Evolutionary conservation across 805 yeast species (phyloP).

Genomic region (Hanseniaspora jakobsenii): DNA sequence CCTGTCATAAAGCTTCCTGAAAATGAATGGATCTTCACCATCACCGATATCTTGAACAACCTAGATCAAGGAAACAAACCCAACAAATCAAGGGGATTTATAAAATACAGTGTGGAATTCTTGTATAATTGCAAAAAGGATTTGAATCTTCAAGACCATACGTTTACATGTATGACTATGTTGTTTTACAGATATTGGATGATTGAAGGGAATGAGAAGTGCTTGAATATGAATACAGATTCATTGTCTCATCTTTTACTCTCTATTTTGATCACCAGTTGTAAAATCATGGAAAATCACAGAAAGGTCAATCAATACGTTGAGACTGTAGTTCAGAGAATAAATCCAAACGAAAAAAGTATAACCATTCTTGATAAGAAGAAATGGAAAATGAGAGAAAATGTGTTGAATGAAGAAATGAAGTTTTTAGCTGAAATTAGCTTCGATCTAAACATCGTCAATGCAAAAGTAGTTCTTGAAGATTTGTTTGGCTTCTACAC

Average conservation of each 20-base stretch:
- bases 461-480: conserved; percentile 28
- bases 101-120: conserved; percentile 28
- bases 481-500: conserved; percentile 22
- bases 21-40: conserved; percentile 25
- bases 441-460: conserved; percentile 27
- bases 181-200: conserved; percentile 29
- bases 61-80: conserved; percentile 21
- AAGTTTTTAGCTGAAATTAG: conserved; percentile 25
- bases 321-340: conserved; percentile 27
- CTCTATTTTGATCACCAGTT: conserved; percentile 28
- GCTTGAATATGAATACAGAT: conserved; percentile 22
- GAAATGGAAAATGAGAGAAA: conserved; percentile 30
- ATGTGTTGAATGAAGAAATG: conserved; percentile 27
- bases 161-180: conserved; percentile 28
- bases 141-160: conserved; percentile 27
- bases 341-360: conserved; percentile 16
- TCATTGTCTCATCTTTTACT: conserved; percentile 27
- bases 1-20: conserved; percentile 26
- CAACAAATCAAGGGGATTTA: conserved; percentile 24
- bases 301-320: conserved; percentile 29
- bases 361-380: conserved; percentile 26
- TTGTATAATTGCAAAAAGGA: conserved; percentile 28
- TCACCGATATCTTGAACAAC: conserved; percentile 25
- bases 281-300: conserved; percentile 29
- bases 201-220: conserved; percentile 19